phyloP scores from a whole-genome alignment of 2,329 filamentous ascomycete genomes.

The Ceratocystis alfenasii region DNA sequence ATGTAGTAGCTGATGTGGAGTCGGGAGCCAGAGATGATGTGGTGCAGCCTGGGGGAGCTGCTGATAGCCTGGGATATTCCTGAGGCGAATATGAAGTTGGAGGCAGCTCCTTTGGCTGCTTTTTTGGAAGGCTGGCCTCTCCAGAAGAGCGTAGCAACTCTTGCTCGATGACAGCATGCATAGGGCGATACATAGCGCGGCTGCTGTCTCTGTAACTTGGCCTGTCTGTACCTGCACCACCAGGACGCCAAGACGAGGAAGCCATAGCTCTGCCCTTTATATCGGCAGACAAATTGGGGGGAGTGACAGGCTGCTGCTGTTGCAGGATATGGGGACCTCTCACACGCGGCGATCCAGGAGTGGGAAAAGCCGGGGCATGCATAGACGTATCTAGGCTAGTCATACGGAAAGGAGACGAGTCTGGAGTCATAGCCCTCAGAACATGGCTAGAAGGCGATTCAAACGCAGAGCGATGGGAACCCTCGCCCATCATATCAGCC shows the following conservation, averaged over 20 bases:
- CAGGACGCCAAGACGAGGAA: neutral
- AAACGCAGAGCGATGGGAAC: neutral
- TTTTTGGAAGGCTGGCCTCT: neutral
- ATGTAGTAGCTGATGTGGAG: neutral
- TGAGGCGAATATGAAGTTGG: neutral
- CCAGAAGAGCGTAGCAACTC: neutral
- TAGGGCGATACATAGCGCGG: slow-evolving; percentile 11
- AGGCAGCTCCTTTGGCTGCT: neutral
- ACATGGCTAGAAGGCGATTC: neutral
- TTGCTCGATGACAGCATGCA: slow-evolving; percentile 12
- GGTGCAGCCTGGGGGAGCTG: neutral
- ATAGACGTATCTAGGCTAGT: neutral
- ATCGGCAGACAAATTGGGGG: neutral
- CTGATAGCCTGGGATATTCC: neutral
- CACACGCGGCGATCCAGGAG: neutral
- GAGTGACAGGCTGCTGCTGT: neutral
- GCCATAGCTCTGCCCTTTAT: neutral
- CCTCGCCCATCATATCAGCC: neutral
- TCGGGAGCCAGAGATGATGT: neutral
- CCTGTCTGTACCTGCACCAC: neutral
- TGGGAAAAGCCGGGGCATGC: neutral
- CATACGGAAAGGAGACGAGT: neutral
- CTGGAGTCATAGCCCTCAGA: neutral
- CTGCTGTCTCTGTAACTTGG: neutral
- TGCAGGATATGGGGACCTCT: neutral